These are phyloP conservation scores for Brassica incana DNA, from an alignment of 345 rosid species.

Conservation along the genomic window DNA sequence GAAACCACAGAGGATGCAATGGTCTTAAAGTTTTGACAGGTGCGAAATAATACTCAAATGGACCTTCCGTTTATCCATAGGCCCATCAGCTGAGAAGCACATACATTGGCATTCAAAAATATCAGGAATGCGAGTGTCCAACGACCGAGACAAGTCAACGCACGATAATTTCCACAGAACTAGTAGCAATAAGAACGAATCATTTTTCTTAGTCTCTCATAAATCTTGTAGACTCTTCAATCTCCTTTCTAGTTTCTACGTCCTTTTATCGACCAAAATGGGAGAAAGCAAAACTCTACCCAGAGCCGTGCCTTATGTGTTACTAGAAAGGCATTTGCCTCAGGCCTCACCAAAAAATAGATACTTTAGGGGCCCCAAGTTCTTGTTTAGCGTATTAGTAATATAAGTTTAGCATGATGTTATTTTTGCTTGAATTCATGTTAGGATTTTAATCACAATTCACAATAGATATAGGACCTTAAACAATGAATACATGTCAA, in stretches of 20 bases:
- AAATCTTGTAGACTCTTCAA: not conserved
- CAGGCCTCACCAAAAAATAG: too few relatives aligned
- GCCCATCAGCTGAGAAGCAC: not conserved
- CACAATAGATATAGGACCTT: too few relatives aligned
- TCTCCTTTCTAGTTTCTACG: not conserved
- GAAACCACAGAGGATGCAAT: slow-evolving; percentile 2
- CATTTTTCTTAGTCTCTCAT: not conserved
- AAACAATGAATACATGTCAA: too few relatives aligned
- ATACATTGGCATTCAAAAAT: not conserved
- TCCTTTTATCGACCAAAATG: slow-evolving; percentile 19
- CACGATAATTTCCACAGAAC: not conserved
- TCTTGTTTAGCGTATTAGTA: too few relatives aligned
- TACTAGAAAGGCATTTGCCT: too few relatives aligned
- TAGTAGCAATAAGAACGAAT: slow-evolving; percentile 1
- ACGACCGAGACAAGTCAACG: slow-evolving; percentile 21
- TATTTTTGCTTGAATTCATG: too few relatives aligned
- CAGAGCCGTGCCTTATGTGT: too few relatives aligned
- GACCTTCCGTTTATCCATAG: not conserved
- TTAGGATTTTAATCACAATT: too few relatives aligned
- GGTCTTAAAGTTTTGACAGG: not conserved
- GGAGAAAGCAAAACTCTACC: slow-evolving; percentile 31
- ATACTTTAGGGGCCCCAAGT: too few relatives aligned
- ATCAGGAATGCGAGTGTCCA: not conserved
- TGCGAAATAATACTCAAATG: not conserved
- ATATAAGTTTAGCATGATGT: too few relatives aligned